These are phyloP conservation scores for Lachnellula suecica DNA, from an alignment of 2,329 filamentous ascomycete genomes.

Conservation along the genomic window DNA sequence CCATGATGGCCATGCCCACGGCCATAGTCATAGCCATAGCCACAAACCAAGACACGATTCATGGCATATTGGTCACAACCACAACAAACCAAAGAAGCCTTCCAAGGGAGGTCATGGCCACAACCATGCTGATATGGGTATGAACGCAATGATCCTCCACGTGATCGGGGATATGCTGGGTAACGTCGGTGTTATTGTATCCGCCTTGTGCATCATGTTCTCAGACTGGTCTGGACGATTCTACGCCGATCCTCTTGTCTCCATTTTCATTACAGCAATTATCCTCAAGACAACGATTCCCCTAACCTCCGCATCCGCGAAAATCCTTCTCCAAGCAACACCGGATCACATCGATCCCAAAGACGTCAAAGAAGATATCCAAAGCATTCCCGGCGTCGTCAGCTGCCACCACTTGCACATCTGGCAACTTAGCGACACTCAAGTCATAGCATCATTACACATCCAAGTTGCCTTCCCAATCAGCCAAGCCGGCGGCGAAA, in stretches of 20 bases:
- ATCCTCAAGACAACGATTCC: conserved; percentile 74
- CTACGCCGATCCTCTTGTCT: conserved; percentile 91
- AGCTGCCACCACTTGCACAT: conserved; percentile 96
- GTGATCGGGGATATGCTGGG: conserved; percentile 82
- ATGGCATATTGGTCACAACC: conserved; percentile 74
- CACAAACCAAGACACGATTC: conserved; percentile 24
- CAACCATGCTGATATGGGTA: conserved; percentile 87
- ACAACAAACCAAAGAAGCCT: conserved; percentile 69
- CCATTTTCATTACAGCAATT: conserved; percentile 86
- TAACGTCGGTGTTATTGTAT: conserved; percentile 81
- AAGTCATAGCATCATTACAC: conserved; percentile 89
- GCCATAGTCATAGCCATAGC: conserved; percentile 19
- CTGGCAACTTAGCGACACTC: conserved; percentile 95
- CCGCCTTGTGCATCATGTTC: conserved; percentile 88
- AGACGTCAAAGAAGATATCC: conserved; percentile 90
- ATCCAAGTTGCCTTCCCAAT: conserved; percentile 91
- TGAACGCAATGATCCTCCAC: conserved; percentile 80
- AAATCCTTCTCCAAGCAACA: conserved; percentile 91
- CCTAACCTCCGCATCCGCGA: conserved; percentile 74
- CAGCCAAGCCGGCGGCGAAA: conserved; percentile 71
- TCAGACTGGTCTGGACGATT: conserved; percentile 77
- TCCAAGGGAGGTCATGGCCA: conserved; percentile 68
- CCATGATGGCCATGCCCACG: conserved; percentile 17
- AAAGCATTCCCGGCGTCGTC: conserved; percentile 78
- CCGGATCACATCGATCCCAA: conserved; percentile 85